phyloP scores from a whole-genome alignment of 2,329 filamentous ascomycete genomes.

The Plectosphaerella cucumerina region DNA sequence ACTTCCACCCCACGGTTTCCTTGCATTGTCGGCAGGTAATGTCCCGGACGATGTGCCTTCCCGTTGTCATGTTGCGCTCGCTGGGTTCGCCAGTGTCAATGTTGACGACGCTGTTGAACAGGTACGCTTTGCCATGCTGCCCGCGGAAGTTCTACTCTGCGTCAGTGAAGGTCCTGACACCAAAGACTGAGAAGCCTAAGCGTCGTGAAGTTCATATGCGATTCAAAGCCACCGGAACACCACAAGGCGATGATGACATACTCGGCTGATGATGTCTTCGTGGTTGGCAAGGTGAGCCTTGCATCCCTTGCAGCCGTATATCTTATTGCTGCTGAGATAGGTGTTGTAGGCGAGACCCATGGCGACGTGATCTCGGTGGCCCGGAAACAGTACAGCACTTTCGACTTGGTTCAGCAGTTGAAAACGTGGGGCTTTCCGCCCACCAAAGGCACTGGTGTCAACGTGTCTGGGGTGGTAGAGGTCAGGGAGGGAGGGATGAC shows the following conservation, averaged over 20 bases:
- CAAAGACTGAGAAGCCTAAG: too few species aligned
- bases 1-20: slow-evolving; percentile 95
- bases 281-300: slow-evolving; percentile 94
- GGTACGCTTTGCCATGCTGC: slow-evolving; percentile 95
- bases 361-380: slow-evolving; percentile 11
- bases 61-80: slow-evolving; percentile 98
- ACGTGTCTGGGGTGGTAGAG: neutral
- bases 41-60: slow-evolving; percentile 88
- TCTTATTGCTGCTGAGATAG: slow-evolving; percentile 80
- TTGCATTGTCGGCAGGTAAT: slow-evolving; percentile 89
- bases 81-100: slow-evolving; percentile 76
- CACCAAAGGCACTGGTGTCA: neutral
- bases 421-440: neutral
- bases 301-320: slow-evolving; percentile 92
- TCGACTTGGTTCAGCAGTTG: neutral
- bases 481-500: neutral
- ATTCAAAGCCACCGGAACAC: neutral
- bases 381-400: neutral
- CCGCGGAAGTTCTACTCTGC: slow-evolving; percentile 83
- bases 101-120: slow-evolving; percentile 94
- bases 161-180: neutral
- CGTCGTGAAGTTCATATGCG: too few species aligned
- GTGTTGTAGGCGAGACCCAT: slow-evolving; percentile 93
- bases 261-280: slow-evolving; percentile 91
- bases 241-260: slow-evolving; percentile 38